A percentile compares a stretch with the other conserved stretches of the same genome.
These are phyloP conservation scores for Hylodesmum podocarpum DNA, from an alignment of 306 rosid genomes.

Conservation along the genomic window DNA sequence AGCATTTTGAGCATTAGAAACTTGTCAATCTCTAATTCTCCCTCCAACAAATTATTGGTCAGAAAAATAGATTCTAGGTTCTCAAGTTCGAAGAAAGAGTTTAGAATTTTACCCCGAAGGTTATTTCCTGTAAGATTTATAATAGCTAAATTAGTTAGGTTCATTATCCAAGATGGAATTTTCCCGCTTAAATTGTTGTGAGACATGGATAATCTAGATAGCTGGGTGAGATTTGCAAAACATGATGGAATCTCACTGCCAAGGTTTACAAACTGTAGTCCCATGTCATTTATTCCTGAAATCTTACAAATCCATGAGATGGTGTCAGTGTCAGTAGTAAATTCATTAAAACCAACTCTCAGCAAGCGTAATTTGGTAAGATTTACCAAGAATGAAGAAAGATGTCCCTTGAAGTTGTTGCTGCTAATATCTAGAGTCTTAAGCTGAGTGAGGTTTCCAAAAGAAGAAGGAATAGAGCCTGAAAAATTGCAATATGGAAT, in stretches of 20 bases:
- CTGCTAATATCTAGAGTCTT: fast-evolving
- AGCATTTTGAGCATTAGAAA: neutral
- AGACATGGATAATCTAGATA: neutral
- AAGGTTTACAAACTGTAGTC: slow-evolving; percentile 14
- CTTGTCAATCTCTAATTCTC: neutral
- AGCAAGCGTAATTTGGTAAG: neutral
- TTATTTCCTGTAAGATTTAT: neutral
- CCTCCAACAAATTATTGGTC: neutral
- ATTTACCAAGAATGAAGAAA: slow-evolving; percentile 16
- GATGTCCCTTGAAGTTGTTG: neutral
- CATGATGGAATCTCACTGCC: neutral
- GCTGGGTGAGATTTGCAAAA: slow-evolving; percentile 19
- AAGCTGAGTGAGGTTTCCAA: slow-evolving; percentile 23
- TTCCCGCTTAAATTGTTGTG: neutral
- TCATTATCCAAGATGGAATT: slow-evolving; percentile 22
- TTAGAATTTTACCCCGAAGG: neutral
- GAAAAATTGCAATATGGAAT: neutral
- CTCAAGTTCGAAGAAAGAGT: slow-evolving; percentile 7
- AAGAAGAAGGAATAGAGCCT: slow-evolving; percentile 37
- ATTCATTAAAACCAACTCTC: neutral
- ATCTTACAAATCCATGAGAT: neutral
- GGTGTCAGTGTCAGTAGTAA: slow-evolving; percentile 10
- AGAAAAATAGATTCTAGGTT: neutral
- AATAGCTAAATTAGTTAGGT: neutral
- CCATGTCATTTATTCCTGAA: neutral